These are phyloP conservation scores for Tephrocybe sp. DNA, from an alignment of 768 basidiomycete species.

Conservation along the genomic window DNA sequence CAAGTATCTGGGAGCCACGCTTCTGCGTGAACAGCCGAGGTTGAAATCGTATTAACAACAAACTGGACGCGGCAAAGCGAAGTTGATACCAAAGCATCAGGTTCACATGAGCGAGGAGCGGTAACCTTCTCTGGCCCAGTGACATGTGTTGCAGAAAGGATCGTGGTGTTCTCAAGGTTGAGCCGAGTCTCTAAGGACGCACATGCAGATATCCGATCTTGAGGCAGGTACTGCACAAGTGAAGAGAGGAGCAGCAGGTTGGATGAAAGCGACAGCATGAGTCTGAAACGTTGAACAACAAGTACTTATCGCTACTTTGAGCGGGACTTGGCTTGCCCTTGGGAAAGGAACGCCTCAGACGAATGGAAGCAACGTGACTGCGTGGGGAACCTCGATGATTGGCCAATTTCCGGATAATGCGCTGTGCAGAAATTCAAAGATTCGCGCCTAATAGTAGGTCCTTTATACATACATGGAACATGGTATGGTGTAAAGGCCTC, in stretches of 20 bases:
- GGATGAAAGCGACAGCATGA: too few species aligned
- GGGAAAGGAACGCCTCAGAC: too few species aligned
- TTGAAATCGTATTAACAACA: neutral
- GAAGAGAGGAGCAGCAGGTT: neutral
- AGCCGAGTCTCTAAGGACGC: neutral
- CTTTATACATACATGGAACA: too few species aligned
- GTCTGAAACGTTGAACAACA: too few species aligned
- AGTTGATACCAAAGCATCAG: neutral
- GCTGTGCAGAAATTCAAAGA: too few species aligned
- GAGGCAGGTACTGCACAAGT: neutral
- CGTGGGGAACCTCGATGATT: too few species aligned
- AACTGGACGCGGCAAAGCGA: neutral
- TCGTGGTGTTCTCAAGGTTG: constrained; percentile 4
- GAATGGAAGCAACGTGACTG: too few species aligned
- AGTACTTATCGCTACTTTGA: too few species aligned
- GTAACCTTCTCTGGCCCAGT: neutral
- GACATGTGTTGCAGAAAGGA: constrained; percentile 3
- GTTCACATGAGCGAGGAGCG: neutral
- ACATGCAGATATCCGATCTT: neutral
- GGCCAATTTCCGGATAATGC: too few species aligned
- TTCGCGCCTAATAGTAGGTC: too few species aligned
- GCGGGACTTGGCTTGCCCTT: too few species aligned
- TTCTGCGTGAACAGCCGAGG: constrained; percentile 8
- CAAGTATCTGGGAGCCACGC: constrained; percentile 12
- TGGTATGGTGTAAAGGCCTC: too few species aligned